Evolutionary conservation across 257 asterid genomes (phyloP), one percentile per base, ranked within the genome.

Genomic region (Capsicum chinense): DNA sequence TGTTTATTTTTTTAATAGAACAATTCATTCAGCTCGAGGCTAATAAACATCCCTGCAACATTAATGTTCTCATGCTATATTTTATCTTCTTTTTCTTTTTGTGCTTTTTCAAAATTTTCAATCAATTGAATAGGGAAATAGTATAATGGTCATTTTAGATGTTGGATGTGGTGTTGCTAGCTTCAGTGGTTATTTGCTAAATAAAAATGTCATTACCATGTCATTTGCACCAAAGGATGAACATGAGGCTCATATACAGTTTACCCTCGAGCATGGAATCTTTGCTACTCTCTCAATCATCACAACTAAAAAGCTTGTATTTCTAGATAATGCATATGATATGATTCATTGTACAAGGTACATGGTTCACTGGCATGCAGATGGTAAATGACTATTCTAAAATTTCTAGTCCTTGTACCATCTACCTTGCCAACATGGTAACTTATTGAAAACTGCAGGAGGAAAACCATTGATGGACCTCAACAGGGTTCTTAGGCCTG

Each of bases 161-260:
- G 98, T 97, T 86, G 99, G 99, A 54, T 97, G 98, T 79, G 99
- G 99, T 58, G 99, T 97, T 89, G 98, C 99, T 88, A 97, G 98
- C 92, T 97, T 97, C 83, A 98, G 99, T 80, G 98, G 99, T 83
- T 84, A 93, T 84, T 88, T 97, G 84, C 90, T 97, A 86, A 96
- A 95, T 78, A 94, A 86, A 88, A 87, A 89, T 87, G 98, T 93
- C 47, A 84, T 93, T 83, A 92, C 99, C 39, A 89, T 95, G 98
- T 97, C 99, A 56, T 92, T 97, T 58, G 99, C 99, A 76, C 99
- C 99, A 42, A 97, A 95, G 87, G 98, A 97, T 82, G 98, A 97
- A 86, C 99, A 95, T n/a, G 99, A 97, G 87, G 99, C 99, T 85
- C 99, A 97, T 86, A 95, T 97, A 85, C 99, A 97, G 87, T 95